Evolutionary conservation across 306 rosid species (phyloP), one percentile per base, ranked within the genome.

Genomic region (Pyrus pyrifolia): DNA sequence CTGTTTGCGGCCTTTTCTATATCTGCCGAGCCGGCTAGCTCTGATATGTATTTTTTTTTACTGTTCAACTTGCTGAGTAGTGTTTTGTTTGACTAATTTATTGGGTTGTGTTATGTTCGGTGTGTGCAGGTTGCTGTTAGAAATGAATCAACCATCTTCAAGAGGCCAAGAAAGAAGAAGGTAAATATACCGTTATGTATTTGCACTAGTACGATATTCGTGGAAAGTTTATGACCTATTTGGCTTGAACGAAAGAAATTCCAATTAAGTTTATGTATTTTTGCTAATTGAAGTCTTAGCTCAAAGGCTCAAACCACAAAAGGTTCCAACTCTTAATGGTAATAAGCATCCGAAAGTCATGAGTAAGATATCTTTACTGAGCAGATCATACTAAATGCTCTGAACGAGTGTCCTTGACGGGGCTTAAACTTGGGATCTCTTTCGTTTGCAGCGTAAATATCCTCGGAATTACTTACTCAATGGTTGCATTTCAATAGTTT

Each of bases 81-180:
- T 38, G 67, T 13, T 31, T 59, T 38, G 70, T 52, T 57, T 57
- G 13, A 22, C 25, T 60, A 73, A 57, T 44, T 53, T 17, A 38
- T 74, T 61, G 25, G 23, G 51, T 72, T 49, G 53, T 69, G 51
- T 59, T 52, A 14, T 38, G 23, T 22, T 59, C 55, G 17, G 60
- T 81, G 33, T 30, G 65, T 74, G 72, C 83, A 95, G 97, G 82
- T 84, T 57, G 74, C 70, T 55, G 83, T 79, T 44, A 70, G 68
- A 79, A 79, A 77, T 64, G 89, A 81, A 72, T 38, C 82, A 18
- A 68, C 80, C 49, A 83, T 78, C 67, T 74, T 79, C 76, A 89
- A 91, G 86, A 85, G 80, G 75, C 40, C 92, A 46, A 88, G 89
- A 72, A 93, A 82, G 76, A 92, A 86, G 84, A 93, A 83, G 90